Percentiles rank a stretch among this genome's conserved stretches.
These are phyloP conservation scores for Gynochthodes officinalis DNA, from an alignment of 257 asterid genomes.

Conservation along the genomic window DNA sequence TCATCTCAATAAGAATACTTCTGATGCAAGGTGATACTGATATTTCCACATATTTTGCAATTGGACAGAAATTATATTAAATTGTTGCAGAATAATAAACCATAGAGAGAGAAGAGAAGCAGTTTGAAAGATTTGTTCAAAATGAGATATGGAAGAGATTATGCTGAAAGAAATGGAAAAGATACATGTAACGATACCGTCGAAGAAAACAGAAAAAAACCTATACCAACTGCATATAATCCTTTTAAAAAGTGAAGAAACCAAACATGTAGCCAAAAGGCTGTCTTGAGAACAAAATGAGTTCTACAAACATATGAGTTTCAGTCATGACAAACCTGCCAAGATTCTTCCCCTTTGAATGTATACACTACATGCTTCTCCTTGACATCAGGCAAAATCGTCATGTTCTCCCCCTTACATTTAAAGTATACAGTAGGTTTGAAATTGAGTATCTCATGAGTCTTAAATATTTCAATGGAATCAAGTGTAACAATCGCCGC, in stretches of 20 bases:
- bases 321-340: conserved; percentile 58
- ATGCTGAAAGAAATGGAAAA: neutral
- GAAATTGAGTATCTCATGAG: conserved; percentile 59
- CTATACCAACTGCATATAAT: neutral
- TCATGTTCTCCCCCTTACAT: conserved; percentile 62
- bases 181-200: neutral
- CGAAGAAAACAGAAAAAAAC: neutral
- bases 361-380: conserved; percentile 43
- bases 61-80: neutral
- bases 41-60: neutral
- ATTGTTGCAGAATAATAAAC: neutral
- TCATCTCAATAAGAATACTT: neutral
- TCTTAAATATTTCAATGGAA: conserved; percentile 55
- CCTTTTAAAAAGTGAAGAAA: neutral
- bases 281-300: neutral
- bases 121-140: neutral
- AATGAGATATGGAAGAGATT: neutral
- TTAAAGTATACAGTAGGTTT: conserved; percentile 55
- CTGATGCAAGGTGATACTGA: neutral
- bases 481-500: conserved; percentile 63
- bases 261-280: neutral
- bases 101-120: neutral
- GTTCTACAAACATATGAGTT: neutral
- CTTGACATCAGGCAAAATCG: conserved; percentile 65
- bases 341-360: conserved; percentile 82